A percentile compares a stretch with the other conserved stretches of the same genome.
Evolutionary conservation across 805 yeast species (phyloP).

Genomic region (Tanozyma kutaoensis): DNA sequence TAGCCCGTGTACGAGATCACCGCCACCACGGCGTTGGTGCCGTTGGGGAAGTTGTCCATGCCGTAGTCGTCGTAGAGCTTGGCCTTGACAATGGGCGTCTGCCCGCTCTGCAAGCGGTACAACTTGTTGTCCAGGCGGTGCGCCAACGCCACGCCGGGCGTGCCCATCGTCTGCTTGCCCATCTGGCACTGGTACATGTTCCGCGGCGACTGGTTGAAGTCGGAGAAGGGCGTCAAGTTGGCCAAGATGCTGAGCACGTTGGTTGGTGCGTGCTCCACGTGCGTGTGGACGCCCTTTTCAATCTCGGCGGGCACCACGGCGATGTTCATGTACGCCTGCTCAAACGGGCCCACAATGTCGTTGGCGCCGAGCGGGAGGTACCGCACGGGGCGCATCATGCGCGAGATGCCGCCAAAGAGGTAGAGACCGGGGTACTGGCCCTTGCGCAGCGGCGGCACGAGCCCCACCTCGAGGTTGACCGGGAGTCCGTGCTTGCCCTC

Average conservation of each 20-base stretch:
- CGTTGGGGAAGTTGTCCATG: slow-evolving; percentile 97
- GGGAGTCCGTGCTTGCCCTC: slow-evolving; percentile 73
- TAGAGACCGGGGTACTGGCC: slow-evolving; percentile 97
- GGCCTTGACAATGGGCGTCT: slow-evolving; percentile 94
- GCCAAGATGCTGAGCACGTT: slow-evolving; percentile 90
- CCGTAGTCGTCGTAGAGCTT: slow-evolving; percentile 90
- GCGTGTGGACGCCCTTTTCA: slow-evolving; percentile 66
- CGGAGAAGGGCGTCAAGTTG: slow-evolving; percentile 94
- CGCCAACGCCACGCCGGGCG: slow-evolving; percentile 90
- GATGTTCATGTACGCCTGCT: slow-evolving; percentile 92
- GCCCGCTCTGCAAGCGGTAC: slow-evolving; percentile 88
- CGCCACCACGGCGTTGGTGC: slow-evolving; percentile 96
- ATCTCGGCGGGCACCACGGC: slow-evolving; percentile 94
- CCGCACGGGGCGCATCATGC: slow-evolving; percentile 94
- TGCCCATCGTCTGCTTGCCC: slow-evolving; percentile 99
- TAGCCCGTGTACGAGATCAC: slow-evolving; percentile 98
- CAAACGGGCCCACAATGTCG: slow-evolving; percentile 94
- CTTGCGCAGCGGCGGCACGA: slow-evolving; percentile 87
- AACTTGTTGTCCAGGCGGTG: slow-evolving; percentile 93
- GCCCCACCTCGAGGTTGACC: slow-evolving; percentile 79
- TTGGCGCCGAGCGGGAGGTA: slow-evolving; percentile 74
- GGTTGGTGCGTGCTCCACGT: slow-evolving; percentile 92
- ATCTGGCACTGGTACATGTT: slow-evolving; percentile 99
- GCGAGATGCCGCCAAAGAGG: slow-evolving; percentile 80
- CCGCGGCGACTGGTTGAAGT: slow-evolving; percentile 98